Evolutionary conservation across 1,139 yeast genomes (phyloP), one percentile per base, ranked within the genome.

Genomic region (Yamadazyma siamensis): DNA sequence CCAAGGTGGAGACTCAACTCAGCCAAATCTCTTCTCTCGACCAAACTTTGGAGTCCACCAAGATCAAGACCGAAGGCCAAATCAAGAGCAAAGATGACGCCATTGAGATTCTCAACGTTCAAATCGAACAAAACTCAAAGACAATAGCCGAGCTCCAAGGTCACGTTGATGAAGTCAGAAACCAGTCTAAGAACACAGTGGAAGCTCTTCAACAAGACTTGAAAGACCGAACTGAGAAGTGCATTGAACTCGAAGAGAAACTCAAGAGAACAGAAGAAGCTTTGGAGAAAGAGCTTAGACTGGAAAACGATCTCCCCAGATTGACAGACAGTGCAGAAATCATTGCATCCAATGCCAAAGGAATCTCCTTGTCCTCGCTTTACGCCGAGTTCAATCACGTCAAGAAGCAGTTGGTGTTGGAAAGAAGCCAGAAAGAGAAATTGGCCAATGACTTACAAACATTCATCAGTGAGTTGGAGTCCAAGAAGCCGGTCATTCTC

Each of bases 381-480:
- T 78, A 82, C 43, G 58, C 87, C 2, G 95, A 86, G 46, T 77
- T 77, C 48, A 75, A 72, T 31, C 60, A 74, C 36, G 58, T 87
- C 33, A 81, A 78, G 54, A 80, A 76, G 41, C 81, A 83, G 43
- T 59, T 87, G 26, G 71, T 77, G 5, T 71, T 78, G 35, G 96
- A 87, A 50, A 74, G 77, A 44, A 70, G 80, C 19, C 81, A 84
- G 36, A 88, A 85, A 47, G 80, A 77, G 35, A 71, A 75, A 35
- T 65, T 89, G 34, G 83, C 89, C 36, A 56, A 64, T 21, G 91
- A 87, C 54, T 65, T 89, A 39, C 81, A 82, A 43, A 63, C 71
- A 0, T 80, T 89, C 45, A 75, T 88, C 21, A 66, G 65, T 19
- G 96, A 89, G 51, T 65, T 91, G 42, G 95, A 88, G 50, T 70